Conservation (phyloP, 192 early-diverging fungal genomes). For the Diversispora epigaea region DNA sequence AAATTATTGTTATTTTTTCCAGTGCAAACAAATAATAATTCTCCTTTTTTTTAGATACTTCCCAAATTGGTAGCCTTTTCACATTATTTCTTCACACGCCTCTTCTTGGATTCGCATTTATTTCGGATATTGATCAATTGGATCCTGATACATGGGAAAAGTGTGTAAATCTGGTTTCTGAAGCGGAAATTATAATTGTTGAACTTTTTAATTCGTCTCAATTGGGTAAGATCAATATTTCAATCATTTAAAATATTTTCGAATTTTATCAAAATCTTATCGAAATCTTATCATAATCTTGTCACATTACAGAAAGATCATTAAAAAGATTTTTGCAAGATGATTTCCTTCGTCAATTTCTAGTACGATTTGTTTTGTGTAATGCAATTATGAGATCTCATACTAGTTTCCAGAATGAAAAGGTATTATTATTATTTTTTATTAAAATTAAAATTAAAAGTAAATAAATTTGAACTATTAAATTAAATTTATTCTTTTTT, state of each 20-base stretch:
- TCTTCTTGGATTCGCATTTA: constrained; percentile 83
- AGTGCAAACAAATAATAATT: background rate
- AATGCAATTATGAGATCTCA: constrained; percentile 71
- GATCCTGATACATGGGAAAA: constrained; percentile 69
- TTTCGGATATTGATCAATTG: constrained; percentile 67
- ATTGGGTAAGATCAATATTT: constrained; percentile 33
- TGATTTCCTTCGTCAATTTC: constrained; percentile 89
- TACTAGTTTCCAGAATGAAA: constrained; percentile 54
- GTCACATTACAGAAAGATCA: constrained; percentile 39
- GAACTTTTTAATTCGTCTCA: constrained; percentile 47
- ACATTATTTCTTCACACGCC: constrained; percentile 94
- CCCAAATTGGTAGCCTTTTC: constrained; percentile 85
- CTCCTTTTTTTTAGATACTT: constrained; percentile 41
- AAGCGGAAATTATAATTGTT: constrained; percentile 54
- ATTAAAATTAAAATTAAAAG: background rate
- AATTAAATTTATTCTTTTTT: constrained; percentile 3
- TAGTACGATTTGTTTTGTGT: constrained; percentile 80
- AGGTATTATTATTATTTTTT: constrained; percentile 39
- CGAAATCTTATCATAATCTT: too few species aligned
- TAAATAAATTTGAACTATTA: background rate
- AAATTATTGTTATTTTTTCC: background rate
- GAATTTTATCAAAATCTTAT: background rate
- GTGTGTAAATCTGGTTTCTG: constrained; percentile 53
- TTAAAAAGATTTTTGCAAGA: constrained; percentile 78
- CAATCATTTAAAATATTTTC: background rate